These are phyloP conservation scores for Amphibolis antarctica DNA, from an alignment of 106 monocot genomes.

Conservation along the genomic window DNA sequence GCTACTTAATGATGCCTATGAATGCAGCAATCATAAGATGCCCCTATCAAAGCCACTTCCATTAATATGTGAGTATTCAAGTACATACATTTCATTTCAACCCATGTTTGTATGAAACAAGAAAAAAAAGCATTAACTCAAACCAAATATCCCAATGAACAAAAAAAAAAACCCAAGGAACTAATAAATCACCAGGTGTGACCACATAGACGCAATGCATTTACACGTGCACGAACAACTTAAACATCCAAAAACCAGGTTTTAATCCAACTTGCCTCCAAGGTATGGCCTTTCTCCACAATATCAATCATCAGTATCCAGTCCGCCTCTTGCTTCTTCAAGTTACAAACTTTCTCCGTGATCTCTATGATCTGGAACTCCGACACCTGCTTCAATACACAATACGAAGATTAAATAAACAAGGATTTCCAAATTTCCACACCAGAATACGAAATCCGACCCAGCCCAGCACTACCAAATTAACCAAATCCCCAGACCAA, in stretches of 20 bases:
- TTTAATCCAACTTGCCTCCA: slow-evolving; percentile 43
- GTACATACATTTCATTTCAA: too few relatives aligned
- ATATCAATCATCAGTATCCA: slow-evolving; percentile 97
- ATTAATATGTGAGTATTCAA: too few relatives aligned
- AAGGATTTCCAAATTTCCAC: neutral
- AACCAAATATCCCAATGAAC: too few relatives aligned
- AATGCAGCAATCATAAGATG: too few relatives aligned
- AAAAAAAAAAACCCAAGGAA: too few relatives aligned
- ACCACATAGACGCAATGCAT: neutral
- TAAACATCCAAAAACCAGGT: neutral
- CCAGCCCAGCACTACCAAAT: neutral
- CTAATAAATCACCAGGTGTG: too few relatives aligned
- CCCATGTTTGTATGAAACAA: too few relatives aligned
- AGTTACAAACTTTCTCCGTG: slow-evolving; percentile 87
- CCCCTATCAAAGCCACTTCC: too few relatives aligned
- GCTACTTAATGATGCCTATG: too few relatives aligned
- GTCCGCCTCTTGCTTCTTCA: slow-evolving; percentile 97
- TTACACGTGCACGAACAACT: neutral
- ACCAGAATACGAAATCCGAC: neutral
- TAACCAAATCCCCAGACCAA: neutral
- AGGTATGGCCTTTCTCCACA: slow-evolving; percentile 73
- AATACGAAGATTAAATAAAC: slow-evolving; percentile 4
- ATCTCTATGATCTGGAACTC: slow-evolving; percentile 94
- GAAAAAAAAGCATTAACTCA: too few relatives aligned
- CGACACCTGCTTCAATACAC: slow-evolving; percentile 41